A percentile compares a stretch with the other conserved stretches of the same genome.
Evolutionary conservation across 306 rosid species (phyloP).

Genomic region (Crataegus laevigata): DNA sequence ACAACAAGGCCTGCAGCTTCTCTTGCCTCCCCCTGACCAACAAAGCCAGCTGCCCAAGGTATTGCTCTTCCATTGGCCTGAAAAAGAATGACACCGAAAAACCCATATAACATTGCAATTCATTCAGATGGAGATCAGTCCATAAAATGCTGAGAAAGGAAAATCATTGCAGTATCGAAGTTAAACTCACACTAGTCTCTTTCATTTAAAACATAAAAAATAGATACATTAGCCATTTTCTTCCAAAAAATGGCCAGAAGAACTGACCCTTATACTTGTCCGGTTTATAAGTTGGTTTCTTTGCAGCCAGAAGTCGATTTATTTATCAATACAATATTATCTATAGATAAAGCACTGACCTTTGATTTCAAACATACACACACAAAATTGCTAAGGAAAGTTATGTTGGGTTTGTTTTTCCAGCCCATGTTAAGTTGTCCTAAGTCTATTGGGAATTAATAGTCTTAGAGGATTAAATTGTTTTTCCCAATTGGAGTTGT

Average conservation of each 20-base stretch:
- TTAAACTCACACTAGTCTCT: background rate
- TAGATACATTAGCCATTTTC: background rate
- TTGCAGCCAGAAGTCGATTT: background rate
- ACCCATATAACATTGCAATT: background rate
- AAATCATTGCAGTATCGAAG: background rate
- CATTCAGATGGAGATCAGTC: constrained; percentile 1
- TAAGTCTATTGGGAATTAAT: too few species aligned
- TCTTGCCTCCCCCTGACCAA: constrained; percentile 93
- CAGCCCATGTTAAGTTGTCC: too few species aligned
- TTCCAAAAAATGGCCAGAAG: background rate
- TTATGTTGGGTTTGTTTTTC: too few species aligned
- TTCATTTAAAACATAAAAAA: background rate
- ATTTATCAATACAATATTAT: background rate
- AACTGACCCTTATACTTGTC: background rate
- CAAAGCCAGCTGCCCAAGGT: constrained; percentile 84
- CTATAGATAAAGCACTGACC: background rate
- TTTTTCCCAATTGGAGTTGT: too few species aligned
- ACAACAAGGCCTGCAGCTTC: constrained; percentile 89
- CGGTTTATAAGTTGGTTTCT: background rate
- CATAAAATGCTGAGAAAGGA: background rate
- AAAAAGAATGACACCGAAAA: background rate
- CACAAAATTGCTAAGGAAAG: background rate
- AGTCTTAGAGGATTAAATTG: too few species aligned
- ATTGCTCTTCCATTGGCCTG: constrained; percentile 70
- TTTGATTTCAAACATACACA: background rate